Evolutionary conservation across 2,329 filamentous ascomycete genomes (phyloP).

Genomic region (Sarocladium kiliense): DNA sequence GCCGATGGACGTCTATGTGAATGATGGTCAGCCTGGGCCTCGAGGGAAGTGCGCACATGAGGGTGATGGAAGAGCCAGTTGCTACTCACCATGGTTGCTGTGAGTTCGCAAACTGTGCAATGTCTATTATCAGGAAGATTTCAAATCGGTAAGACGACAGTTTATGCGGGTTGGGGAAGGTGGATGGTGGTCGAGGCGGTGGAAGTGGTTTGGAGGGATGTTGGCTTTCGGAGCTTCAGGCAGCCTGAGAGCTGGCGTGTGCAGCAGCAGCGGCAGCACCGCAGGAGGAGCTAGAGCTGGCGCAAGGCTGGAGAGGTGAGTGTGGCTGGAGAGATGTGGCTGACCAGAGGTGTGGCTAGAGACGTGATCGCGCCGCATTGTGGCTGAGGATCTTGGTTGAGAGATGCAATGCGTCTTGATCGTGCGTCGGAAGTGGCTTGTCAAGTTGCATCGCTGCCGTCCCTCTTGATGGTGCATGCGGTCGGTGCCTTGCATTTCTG

Average conservation of each 20-base stretch:
- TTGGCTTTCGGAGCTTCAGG: slow-evolving; percentile 18
- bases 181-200: slow-evolving; percentile 12
- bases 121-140: not conserved
- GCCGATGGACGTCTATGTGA: slow-evolving; percentile 87
- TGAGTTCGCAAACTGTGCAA: slow-evolving; percentile 14
- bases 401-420: not conserved
- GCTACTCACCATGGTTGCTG: slow-evolving; percentile 27
- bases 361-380: not conserved
- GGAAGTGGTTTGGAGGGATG: slow-evolving; percentile 17
- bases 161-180: slow-evolving; percentile 8
- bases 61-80: not conserved
- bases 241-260: slow-evolving; percentile 35
- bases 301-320: not conserved
- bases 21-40: slow-evolving; percentile 10
- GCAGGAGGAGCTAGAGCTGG: not conserved
- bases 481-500: slow-evolving; percentile 2
- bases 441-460: not conserved
- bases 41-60: not conserved
- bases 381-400: not conserved
- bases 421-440: slow-evolving; percentile 1
- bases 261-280: not conserved
- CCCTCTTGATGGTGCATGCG: not conserved
- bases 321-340: slow-evolving; percentile 6
- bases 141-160: slow-evolving; percentile 6
- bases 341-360: slow-evolving; percentile 2